A percentile compares a stretch with the other conserved stretches of the same genome.
Evolutionary conservation across 139 green algal genomes (phyloP).

Genomic region (Haematococcus sp.): DNA sequence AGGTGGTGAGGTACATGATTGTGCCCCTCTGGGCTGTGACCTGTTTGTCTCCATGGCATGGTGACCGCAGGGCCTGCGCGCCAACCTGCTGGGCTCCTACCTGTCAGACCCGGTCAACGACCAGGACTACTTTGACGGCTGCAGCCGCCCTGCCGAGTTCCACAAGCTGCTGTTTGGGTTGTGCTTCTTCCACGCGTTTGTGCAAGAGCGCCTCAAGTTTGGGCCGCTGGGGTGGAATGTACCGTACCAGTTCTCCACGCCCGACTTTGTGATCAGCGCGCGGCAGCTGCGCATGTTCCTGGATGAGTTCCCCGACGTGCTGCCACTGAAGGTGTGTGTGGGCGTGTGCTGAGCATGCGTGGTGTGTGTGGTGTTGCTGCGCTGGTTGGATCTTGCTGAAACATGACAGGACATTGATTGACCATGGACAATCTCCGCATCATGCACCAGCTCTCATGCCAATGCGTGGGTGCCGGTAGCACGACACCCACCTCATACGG

Average conservation of each 20-base stretch:
- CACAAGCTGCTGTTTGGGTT: constrained; percentile 61
- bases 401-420: background rate
- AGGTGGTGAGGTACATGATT: background rate
- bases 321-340: constrained; percentile 8
- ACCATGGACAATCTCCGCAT: too few species aligned
- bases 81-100: constrained; percentile 59
- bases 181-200: constrained; percentile 61
- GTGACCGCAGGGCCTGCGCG: constrained; percentile 41
- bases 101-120: constrained; percentile 50
- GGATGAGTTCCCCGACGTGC: constrained; percentile 49
- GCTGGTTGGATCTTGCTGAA: background rate
- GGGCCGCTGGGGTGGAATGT: constrained; percentile 82
- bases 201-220: constrained; percentile 78
- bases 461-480: too few species aligned
- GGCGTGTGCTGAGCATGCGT: too few species aligned
- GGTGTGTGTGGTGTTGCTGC: background rate
- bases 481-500: too few species aligned
- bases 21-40: background rate
- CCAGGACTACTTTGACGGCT: constrained; percentile 47
- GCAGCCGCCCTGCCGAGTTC: constrained; percentile 24
- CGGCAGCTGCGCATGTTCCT: constrained; percentile 79
- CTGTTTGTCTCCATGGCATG: background rate
- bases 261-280: constrained; percentile 70
- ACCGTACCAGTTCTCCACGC: constrained; percentile 68
- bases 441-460: too few species aligned